These are phyloP conservation scores for Floccularia luteovirens DNA, from an alignment of 768 basidiomycete species.

Conservation along the genomic window DNA sequence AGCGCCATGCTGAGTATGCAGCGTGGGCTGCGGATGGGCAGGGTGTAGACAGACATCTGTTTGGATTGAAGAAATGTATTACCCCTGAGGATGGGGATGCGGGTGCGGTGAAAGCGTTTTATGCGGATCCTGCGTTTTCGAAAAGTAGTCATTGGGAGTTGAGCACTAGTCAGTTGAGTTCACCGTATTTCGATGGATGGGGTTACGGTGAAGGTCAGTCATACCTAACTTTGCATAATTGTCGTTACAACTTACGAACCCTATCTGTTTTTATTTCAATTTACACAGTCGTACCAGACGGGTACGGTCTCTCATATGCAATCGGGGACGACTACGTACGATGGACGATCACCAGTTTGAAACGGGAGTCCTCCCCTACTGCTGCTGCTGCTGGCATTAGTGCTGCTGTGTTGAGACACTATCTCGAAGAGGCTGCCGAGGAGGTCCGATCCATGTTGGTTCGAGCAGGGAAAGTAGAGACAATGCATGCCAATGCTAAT, in stretches of 20 bases:
- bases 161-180: constrained; percentile 83
- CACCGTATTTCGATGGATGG: constrained; percentile 85
- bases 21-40: constrained; percentile 90
- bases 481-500: too few species aligned
- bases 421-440: constrained; percentile 73
- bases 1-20: constrained; percentile 82
- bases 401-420: constrained; percentile 53
- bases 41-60: constrained; percentile 93
- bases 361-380: too few species aligned
- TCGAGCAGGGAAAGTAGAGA: constrained; percentile 40
- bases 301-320: constrained; percentile 86
- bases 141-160: constrained; percentile 87
- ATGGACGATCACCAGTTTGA: constrained; percentile 84
- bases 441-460: constrained; percentile 76
- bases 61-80: constrained; percentile 89
- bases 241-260: constrained; percentile 1
- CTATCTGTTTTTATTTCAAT: constrained; percentile 4
- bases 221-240: constrained; percentile 2
- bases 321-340: constrained; percentile 81
- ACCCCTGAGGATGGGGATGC: constrained; percentile 63
- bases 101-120: constrained; percentile 68
- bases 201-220: constrained; percentile 88
- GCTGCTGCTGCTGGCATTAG: too few species aligned
- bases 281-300: constrained; percentile 85
- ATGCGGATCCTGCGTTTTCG: constrained; percentile 62